Evolutionary conservation across 2,329 filamentous ascomycete species (phyloP), one percentile per base, ranked within the genome.

Genomic region (Colletotrichum godetiae): DNA sequence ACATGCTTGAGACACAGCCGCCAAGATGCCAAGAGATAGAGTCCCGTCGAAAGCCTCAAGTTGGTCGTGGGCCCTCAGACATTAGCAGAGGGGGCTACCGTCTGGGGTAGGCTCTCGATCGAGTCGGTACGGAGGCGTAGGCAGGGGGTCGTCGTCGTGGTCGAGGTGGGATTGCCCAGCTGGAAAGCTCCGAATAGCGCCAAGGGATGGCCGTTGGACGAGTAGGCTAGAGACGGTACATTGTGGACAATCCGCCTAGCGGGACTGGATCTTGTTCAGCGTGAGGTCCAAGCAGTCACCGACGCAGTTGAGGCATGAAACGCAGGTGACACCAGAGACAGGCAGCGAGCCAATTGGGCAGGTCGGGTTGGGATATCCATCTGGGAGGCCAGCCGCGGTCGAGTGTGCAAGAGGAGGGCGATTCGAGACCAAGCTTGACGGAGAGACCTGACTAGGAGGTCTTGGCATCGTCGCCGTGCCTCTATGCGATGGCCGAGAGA

Each of bases 261-360:
- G 67, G 71, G 49, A 61, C 56, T 31, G 27, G 37, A 19, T 35
- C 52, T 61, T 49, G 60, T 55, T 46, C 27, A 42, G 59, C 33
- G 37, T 61, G 37, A 65, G 56, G 67, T 37, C 61, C 71, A 73
- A 71, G 71, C 71, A 73, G 67, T 53, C 37, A 65, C 29, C 56
- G 71, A 66, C 27, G 56, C 67, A 73, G 61, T 60, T 65, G 62
- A 72, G 62, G 68, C 58, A 72, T 74, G 72, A 74, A 74, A 74
- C 72, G 72, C 68, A 72, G 58, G 57, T 74, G 72, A 74, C 72
- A 74, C 72, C 63, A 74, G 63, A 63, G 63, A 57, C 58, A 68
- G 63, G 63, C 62, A 52, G 52, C 63, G 31, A 53, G 29, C 58
- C 72, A 74, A 72, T 64, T 73, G 62, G 62, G 22, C 53, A 72